Evolutionary conservation across 108 stramenopile species (phyloP).

Genomic region (Nannochloropsis salina): DNA sequence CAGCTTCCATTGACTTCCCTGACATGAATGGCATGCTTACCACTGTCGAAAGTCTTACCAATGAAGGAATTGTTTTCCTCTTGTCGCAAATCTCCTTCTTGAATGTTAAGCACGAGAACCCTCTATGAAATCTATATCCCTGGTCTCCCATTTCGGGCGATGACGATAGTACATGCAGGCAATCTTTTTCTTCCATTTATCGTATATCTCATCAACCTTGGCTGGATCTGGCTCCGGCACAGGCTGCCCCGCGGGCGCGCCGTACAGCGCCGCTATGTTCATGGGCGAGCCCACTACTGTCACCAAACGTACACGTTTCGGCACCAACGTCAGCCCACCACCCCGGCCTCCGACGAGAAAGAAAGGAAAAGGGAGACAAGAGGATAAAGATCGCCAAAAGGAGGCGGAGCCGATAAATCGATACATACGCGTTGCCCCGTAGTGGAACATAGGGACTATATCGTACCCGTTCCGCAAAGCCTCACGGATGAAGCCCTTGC

Average conservation of each 20-base stretch:
- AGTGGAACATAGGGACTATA: not conserved
- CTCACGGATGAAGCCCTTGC: not conserved
- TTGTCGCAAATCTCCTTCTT: no score
- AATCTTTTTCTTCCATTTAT: not conserved
- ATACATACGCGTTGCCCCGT: not conserved
- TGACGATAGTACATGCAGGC: not conserved
- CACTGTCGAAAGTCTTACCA: no score
- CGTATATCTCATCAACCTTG: slow-evolving; percentile 3
- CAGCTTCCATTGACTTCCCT: no score
- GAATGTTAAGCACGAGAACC: no score
- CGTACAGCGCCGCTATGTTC: not conserved
- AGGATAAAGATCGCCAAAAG: not conserved
- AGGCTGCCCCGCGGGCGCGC: not conserved
- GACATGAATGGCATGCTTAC: no score
- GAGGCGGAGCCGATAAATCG: not conserved
- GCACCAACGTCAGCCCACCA: not conserved
- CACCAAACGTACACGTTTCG: not conserved
- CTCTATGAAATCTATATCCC: not conserved
- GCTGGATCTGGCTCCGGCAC: slow-evolving; percentile 10
- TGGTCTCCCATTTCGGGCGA: not conserved
- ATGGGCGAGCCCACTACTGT: not conserved
- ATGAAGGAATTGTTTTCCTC: no score
- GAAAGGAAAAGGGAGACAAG: not conserved
- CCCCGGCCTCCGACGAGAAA: not conserved
- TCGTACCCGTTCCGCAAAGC: not conserved